These are phyloP conservation scores for Nicotiana benthamiana DNA, from an alignment of 257 asterid genomes.

Conservation along the genomic window DNA sequence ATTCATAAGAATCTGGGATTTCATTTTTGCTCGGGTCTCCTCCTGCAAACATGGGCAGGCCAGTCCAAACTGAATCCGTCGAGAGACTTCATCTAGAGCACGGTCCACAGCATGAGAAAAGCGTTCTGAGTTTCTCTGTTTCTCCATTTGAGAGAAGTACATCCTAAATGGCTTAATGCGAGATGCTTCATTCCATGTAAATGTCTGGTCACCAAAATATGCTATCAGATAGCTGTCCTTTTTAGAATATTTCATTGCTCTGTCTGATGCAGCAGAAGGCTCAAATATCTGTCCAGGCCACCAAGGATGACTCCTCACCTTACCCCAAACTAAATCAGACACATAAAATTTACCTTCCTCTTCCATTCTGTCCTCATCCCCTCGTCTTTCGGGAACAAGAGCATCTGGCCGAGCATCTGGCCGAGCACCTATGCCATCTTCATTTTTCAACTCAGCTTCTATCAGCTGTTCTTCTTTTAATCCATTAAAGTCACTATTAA, in stretches of 20 bases:
- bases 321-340: constrained; percentile 86
- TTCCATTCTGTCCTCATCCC: constrained; percentile 23
- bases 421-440: constrained; percentile 16
- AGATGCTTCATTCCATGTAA: constrained; percentile 73
- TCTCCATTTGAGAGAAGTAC: constrained; percentile 54
- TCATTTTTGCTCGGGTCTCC: constrained; percentile 31
- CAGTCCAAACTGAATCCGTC: constrained; percentile 57
- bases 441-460: constrained; percentile 14
- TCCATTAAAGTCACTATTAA: background rate
- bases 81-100: constrained; percentile 53
- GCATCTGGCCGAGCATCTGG: constrained; percentile 3
- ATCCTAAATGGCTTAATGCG: constrained; percentile 45
- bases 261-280: constrained; percentile 54
- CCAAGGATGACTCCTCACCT: constrained; percentile 91
- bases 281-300: constrained; percentile 88
- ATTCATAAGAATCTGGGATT: constrained; percentile 33
- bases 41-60: constrained; percentile 57
- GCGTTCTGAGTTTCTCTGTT: constrained; percentile 36
- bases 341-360: constrained; percentile 42
- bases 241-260: constrained; percentile 39
- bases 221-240: constrained; percentile 49
- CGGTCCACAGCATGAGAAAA: constrained; percentile 44
- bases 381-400: constrained; percentile 25
- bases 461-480: constrained; percentile 10
- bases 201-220: constrained; percentile 73